Evolutionary conservation across 2,329 filamentous ascomycete genomes (phyloP).

Genomic region (Claviceps digitariae): DNA sequence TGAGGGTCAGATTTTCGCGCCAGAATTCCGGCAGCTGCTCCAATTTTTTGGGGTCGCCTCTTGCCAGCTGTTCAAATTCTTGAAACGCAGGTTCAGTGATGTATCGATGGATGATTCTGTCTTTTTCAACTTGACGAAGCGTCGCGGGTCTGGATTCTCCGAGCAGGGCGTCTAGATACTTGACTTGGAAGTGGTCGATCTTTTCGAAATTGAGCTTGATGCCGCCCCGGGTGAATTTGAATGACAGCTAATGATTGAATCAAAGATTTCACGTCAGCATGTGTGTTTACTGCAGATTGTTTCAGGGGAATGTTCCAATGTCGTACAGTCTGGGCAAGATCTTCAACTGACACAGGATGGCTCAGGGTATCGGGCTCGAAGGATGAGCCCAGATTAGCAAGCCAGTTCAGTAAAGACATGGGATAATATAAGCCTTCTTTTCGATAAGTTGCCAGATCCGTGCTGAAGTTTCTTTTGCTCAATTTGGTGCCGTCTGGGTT

Average conservation of each 20-base stretch:
- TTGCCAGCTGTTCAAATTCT: slow-evolving; percentile 13
- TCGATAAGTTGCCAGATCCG: slow-evolving; percentile 38
- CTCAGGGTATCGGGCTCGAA: slow-evolving; percentile 15
- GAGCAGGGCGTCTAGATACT: slow-evolving; percentile 35
- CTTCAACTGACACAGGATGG: slow-evolving; percentile 38
- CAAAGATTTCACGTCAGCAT: slow-evolving; percentile 11
- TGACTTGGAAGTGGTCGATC: slow-evolving; percentile 63
- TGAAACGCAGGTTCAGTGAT: slow-evolving; percentile 12
- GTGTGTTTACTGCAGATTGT: not conserved
- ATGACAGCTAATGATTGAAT: slow-evolving; percentile 54
- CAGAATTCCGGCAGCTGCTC: slow-evolving; percentile 9
- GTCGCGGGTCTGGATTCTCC: slow-evolving; percentile 11
- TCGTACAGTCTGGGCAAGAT: slow-evolving; percentile 55
- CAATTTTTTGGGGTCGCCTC: not conserved
- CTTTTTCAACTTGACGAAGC: slow-evolving; percentile 1
- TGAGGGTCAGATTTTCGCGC: slow-evolving; percentile 12
- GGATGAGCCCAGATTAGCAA: slow-evolving; percentile 49
- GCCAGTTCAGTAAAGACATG: slow-evolving; percentile 57
- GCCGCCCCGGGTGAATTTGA: slow-evolving; percentile 86
- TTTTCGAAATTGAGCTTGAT: slow-evolving; percentile 73
- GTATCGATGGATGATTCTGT: slow-evolving; percentile 11
- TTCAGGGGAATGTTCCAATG: too few species aligned
- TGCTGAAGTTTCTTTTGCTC: slow-evolving; percentile 62
- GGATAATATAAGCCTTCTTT: slow-evolving; percentile 32
- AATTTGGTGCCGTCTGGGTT: slow-evolving; percentile 59